These are phyloP conservation scores for Nannizziopsis arthrosporioides DNA, from an alignment of 2,329 filamentous ascomycete genomes.

Conservation along the genomic window DNA sequence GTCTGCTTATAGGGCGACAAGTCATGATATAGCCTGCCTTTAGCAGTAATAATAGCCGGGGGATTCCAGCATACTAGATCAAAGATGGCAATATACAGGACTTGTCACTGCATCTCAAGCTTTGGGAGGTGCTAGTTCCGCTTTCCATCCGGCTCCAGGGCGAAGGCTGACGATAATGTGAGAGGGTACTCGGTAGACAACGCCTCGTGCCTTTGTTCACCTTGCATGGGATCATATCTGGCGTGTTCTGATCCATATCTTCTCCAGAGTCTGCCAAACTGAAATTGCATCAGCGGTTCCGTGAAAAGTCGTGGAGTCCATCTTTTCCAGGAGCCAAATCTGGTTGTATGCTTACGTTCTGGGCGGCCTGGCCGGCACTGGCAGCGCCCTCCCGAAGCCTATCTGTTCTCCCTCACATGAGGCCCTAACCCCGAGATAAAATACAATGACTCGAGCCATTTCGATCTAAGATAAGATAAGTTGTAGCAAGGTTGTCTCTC, in stretches of 20 bases:
- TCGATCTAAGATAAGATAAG: too few relatives aligned
- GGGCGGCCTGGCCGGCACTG: slow-evolving; percentile 1
- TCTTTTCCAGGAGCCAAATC: not conserved
- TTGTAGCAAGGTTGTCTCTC: too few relatives aligned
- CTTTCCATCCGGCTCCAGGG: not conserved
- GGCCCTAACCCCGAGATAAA: not conserved
- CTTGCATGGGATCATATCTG: not conserved
- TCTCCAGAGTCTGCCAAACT: not conserved
- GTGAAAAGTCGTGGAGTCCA: not conserved
- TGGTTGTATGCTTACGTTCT: slow-evolving; percentile 1
- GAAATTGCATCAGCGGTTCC: not conserved
- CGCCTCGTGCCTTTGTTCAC: slow-evolving; percentile 3
- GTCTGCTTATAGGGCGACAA: slow-evolving; percentile 1
- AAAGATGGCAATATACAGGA: slow-evolving; percentile 3
- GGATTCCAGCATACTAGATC: slow-evolving; percentile 5
- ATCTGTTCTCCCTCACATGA: slow-evolving; percentile 2
- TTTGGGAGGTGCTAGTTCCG: not conserved
- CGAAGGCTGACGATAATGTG: not conserved
- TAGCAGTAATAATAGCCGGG: too few relatives aligned
- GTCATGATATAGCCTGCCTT: not conserved
- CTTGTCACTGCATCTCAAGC: slow-evolving; percentile 1
- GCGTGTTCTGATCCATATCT: not conserved
- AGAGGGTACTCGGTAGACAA: not conserved
- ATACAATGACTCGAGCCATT: too few relatives aligned
- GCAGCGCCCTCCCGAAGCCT: not conserved